Evolutionary conservation across 495 filamentous ascomycete genomes (phyloP), one percentile per base, ranked within the genome.

Genomic region (Trichocladium uniseriatum): DNA sequence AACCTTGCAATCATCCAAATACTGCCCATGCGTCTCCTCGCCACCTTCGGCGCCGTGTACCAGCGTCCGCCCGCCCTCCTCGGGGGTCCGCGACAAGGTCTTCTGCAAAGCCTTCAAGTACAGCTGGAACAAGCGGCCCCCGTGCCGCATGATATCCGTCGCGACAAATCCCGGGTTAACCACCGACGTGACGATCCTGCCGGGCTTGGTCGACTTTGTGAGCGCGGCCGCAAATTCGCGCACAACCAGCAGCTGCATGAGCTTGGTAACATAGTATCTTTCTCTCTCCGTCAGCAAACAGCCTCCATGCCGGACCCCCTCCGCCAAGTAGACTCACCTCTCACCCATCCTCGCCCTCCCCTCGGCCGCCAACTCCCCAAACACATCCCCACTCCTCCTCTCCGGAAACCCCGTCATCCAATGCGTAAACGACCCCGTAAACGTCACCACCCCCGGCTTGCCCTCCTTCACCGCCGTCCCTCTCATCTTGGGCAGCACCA

Each of bases 191-290:
- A 66, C 40, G n/a, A 69, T 41, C 27, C 54, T 60, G 11, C 59
- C 61, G 18, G 35, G 31, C 31, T 66, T 63, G 6, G 32, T 19
- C 6, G 63, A 64, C 44, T 39, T 49, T 16, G 41, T 54, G 11
- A 65, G 40, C 18, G 58, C 41, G 1, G 51, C 49, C 39, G 67
- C 67, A 13, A 70, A 56, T 29, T 63, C 61, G 11, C 63, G 57
- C 5, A 56, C 50, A 8, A 42, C 45, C 35, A 65, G 49, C 0
- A 69, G 55, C 36, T 65, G 58, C 14, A 70, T 56, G 15, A 70
- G 45, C 45, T 70, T 70, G 31, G 61, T 61, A 39, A 63, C 55
- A 29, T 54, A 51, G 52, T 70, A 69, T 49, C 67, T 66, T 20
- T n/a, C n/a, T n/a, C n/a, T n/a, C n/a, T n/a, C n/a, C n/a, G n/a